Evolutionary conservation across 495 filamentous ascomycete genomes (phyloP), one percentile per base, ranked within the genome.

Genomic region (Xylaria flabelliformis): DNA sequence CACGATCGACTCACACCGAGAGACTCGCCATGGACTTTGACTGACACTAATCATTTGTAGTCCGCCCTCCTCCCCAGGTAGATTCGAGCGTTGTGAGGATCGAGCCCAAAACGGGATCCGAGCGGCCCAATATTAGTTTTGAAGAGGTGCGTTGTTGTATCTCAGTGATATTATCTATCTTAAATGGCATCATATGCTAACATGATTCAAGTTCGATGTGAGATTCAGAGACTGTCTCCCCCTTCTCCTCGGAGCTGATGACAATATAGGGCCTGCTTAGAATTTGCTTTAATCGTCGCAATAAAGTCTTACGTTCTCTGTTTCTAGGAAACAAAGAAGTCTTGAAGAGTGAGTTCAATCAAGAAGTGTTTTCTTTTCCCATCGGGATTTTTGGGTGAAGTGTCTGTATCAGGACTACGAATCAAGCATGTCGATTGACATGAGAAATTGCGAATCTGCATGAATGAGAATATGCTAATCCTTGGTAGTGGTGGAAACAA

Each of bases 41-140:
- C 70, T 67, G 29, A 66, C n/a, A 1, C 15, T 3, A 56, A 0
- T 21, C 32, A 13, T 29, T 41, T 36, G 4, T 42, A 72, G 70
- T 79, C 69, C 71, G 77, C 13, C 96, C 96, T 1, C 95, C 95
- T 24, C 95, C 95, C 12, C 87, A 92, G 77, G 95, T 98, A 24
- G 95, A 98, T 81, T 92, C 89, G 15, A 93, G 59, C 21, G 72
- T 73, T 0, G 72, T 73, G 53, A 71, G 78, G 64, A 85, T 97
- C 61, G 89, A 93, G 72, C 91, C 91, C 10, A 94, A 97, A 83
- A 85, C 88, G 41, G 94, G 94, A 5, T 80, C 79, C 2, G 86
- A 87, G 17, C 81, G 94, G 26, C 96, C 95, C 58, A 89, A 92
- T 70, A 92, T 97, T 64, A 92, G 90, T 74, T 98, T 95, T 79